Percentiles rank a stretch among this genome's conserved stretches.
Conservation (phyloP, 2,329 filamentous ascomycete genomes). For the Aspergillus fijiensis region DNA sequence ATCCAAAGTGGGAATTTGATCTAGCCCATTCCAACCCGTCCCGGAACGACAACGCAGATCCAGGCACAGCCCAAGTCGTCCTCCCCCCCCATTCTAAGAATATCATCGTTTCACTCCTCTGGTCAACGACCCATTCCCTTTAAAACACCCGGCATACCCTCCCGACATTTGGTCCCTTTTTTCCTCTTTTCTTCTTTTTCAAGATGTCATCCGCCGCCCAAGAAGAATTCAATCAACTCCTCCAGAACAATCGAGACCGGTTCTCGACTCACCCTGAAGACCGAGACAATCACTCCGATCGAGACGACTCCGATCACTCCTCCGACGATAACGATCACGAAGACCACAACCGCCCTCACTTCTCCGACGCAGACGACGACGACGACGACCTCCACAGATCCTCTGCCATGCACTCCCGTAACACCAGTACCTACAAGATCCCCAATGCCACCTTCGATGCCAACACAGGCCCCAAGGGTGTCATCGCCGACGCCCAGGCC, state of each 20-base stretch:
- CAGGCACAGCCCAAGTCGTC: slow-evolving; percentile 10
- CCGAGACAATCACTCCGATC: slow-evolving; percentile 30
- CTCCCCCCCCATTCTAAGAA: slow-evolving; percentile 1
- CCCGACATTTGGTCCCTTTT: slow-evolving; percentile 3
- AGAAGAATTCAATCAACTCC: slow-evolving; percentile 49
- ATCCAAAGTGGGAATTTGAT: not conserved
- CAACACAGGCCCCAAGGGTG: slow-evolving; percentile 53
- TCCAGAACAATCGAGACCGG: slow-evolving; percentile 38
- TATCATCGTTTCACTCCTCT: slow-evolving; percentile 19
- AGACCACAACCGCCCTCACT: slow-evolving; percentile 28
- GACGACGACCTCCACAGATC: slow-evolving; percentile 27
- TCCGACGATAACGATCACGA: slow-evolving; percentile 19
- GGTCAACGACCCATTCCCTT: slow-evolving; percentile 3
- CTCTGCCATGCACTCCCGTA: slow-evolving; percentile 37
- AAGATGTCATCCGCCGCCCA: slow-evolving; percentile 44
- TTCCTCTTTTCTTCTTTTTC: slow-evolving; percentile 15
- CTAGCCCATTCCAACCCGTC: not conserved
- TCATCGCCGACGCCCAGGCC: slow-evolving; percentile 52
- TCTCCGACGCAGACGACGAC: slow-evolving; percentile 37
- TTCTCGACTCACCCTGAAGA: slow-evolving; percentile 46
- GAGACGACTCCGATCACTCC: slow-evolving; percentile 24
- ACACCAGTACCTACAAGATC: slow-evolving; percentile 43
- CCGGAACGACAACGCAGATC: slow-evolving; percentile 11
- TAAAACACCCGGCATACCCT: slow-evolving; percentile 18
- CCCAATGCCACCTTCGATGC: slow-evolving; percentile 49